Evolutionary conservation across 1,139 yeast species (phyloP).

Genomic region (Blastobotrys buckinghamii): DNA sequence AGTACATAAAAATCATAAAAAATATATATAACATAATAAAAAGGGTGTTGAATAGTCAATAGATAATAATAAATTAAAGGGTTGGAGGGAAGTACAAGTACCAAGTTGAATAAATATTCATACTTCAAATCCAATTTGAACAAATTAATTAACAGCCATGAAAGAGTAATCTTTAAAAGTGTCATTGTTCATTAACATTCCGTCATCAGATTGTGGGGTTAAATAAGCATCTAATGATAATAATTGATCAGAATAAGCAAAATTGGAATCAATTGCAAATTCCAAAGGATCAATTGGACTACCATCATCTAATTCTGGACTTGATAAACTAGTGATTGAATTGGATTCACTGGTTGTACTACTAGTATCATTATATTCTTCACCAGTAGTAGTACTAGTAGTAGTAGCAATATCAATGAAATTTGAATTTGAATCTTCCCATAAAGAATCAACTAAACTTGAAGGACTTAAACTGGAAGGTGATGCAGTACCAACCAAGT

Average conservation of each 20-base stretch:
- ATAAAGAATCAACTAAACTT: constrained; percentile 8
- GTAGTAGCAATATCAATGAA: background rate
- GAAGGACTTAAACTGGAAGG: no score
- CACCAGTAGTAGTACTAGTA: background rate
- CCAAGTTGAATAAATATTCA: background rate
- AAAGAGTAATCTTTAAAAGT: constrained; percentile 4
- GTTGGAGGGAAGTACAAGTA: no score
- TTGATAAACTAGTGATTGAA: constrained; percentile 1
- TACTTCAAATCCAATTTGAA: background rate
- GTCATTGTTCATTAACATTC: background rate
- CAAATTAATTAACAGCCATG: background rate
- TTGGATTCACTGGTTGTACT: background rate
- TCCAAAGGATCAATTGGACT: constrained; percentile 9
- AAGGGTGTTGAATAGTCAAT: no score
- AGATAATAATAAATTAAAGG: no score
- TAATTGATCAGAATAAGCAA: constrained; percentile 10
- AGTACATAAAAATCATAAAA: no score
- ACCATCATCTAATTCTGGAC: constrained; percentile 14
- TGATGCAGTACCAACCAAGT: constrained; percentile 7
- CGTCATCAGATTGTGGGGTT: constrained; percentile 24
- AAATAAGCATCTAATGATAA: constrained; percentile 22
- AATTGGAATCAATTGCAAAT: constrained; percentile 3
- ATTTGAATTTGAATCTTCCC: constrained; percentile 1
- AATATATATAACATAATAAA: no score
- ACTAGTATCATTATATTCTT: constrained; percentile 1